Evolutionary conservation across 2,329 filamentous ascomycete genomes (phyloP).

Genomic region (Setomelanomma holmii): DNA sequence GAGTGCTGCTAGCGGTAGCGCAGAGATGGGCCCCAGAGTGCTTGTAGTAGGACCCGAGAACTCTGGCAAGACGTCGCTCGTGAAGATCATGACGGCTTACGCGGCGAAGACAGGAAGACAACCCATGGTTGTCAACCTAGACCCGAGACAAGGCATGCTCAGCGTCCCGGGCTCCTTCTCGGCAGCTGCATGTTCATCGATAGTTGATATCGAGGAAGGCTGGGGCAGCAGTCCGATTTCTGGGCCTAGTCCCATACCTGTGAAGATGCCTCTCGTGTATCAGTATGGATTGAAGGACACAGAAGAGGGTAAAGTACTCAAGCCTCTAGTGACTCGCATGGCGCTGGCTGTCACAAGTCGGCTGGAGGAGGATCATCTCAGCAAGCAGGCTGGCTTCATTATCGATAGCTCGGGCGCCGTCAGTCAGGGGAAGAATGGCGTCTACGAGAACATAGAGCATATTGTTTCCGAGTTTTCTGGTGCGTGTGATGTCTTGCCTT

Average conservation of each 20-base stretch:
- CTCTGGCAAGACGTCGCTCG: slow-evolving; percentile 83
- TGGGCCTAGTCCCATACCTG: slow-evolving; percentile 84
- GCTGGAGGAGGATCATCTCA: slow-evolving; percentile 75
- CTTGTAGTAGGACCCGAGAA: slow-evolving; percentile 80
- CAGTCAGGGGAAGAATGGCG: slow-evolving; percentile 67
- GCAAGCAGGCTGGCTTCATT: slow-evolving; percentile 77
- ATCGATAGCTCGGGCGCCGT: slow-evolving; percentile 81
- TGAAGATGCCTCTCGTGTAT: slow-evolving; percentile 91
- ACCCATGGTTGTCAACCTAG: slow-evolving; percentile 83
- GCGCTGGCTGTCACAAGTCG: slow-evolving; percentile 80
- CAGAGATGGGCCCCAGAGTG: slow-evolving; percentile 74
- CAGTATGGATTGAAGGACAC: slow-evolving; percentile 79
- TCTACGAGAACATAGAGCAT: slow-evolving; percentile 81
- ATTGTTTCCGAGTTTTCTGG: slow-evolving; percentile 74
- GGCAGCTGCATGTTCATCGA: slow-evolving; percentile 83
- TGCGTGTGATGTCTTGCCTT: slow-evolving; percentile 47
- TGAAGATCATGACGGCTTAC: slow-evolving; percentile 79
- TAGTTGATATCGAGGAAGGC: slow-evolving; percentile 86
- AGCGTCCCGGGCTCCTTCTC: slow-evolving; percentile 76
- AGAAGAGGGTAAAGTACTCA: slow-evolving; percentile 74
- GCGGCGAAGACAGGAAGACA: slow-evolving; percentile 76
- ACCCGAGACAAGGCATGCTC: slow-evolving; percentile 72
- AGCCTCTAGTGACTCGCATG: slow-evolving; percentile 75
- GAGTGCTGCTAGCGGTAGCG: slow-evolving; percentile 52
- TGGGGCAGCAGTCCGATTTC: slow-evolving; percentile 93